A percentile compares a stretch with the other conserved stretches of the same genome.
Evolutionary conservation across 208 protist species (phyloP).

Genomic region (Trichomonas gallinae): DNA sequence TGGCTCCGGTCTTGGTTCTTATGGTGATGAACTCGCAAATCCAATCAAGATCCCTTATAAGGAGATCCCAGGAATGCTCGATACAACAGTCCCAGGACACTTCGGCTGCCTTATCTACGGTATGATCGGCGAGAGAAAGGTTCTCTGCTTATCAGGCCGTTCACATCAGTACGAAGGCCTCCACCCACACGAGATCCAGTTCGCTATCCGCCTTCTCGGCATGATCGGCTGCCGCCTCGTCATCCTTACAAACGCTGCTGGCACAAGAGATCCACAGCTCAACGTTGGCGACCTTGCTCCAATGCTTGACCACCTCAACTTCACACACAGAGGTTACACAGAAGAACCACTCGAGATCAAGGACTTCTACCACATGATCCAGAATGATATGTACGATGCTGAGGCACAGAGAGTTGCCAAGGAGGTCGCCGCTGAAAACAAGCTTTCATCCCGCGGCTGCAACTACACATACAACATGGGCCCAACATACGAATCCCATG

Average conservation of each 20-base stretch:
- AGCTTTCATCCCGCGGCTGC: not conserved
- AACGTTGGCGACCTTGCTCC: not conserved
- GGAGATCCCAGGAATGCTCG: constrained; percentile 5
- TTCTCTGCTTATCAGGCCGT: constrained; percentile 2
- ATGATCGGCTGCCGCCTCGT: not conserved
- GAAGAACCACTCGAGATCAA: not conserved
- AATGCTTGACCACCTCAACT: not conserved
- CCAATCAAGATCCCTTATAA: not conserved
- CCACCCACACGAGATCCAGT: not conserved
- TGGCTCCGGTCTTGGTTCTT: not conserved
- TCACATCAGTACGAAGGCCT: constrained; percentile 22
- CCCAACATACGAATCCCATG: not conserved
- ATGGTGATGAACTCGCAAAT: not conserved
- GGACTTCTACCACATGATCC: not conserved
- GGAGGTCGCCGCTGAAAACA: not conserved
- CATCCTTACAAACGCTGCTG: constrained; percentile 13
- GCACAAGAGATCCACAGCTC: not conserved
- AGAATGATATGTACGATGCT: not conserved
- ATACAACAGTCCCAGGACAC: constrained; percentile 16
- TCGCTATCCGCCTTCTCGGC: not conserved
- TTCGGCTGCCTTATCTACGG: not conserved
- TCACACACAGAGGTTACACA: not conserved
- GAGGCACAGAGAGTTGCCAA: not conserved
- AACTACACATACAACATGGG: constrained; percentile 2
- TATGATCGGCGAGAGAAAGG: not conserved